Evolutionary conservation across 2,329 filamentous ascomycete species (phyloP).

Genomic region (Sporothrix inflata): DNA sequence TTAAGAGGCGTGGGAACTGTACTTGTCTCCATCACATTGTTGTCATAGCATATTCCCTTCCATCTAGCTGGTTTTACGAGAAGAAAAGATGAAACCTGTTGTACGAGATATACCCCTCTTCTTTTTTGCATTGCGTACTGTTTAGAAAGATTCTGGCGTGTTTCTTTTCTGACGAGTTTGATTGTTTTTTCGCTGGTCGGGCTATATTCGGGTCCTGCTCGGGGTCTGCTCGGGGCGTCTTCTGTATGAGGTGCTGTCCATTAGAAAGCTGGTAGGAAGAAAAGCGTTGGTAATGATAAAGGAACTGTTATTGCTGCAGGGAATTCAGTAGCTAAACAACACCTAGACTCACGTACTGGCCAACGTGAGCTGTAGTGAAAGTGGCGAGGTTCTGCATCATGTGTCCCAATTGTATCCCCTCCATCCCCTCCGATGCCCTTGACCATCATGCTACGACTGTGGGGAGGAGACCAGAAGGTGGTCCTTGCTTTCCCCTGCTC

Average conservation of each 20-base stretch:
- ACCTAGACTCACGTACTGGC: neutral
- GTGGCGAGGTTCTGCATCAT: neutral
- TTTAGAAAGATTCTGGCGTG: neutral
- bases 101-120: neutral
- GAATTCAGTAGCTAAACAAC: neutral
- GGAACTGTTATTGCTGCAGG: neutral
- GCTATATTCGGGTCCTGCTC: too few species aligned
- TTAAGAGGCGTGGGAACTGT: neutral
- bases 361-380: neutral
- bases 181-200: neutral
- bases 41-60: neutral
- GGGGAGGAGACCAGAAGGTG: neutral
- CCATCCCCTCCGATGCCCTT: neutral
- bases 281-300: neutral
- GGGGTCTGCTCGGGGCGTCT: neutral
- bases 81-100: neutral
- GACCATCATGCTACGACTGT: neutral
- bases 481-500: neutral
- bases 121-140: neutral
- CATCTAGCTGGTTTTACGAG: neutral
- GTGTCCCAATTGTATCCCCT: neutral
- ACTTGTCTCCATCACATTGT: neutral
- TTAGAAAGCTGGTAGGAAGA: neutral
- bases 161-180: neutral
- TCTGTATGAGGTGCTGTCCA: neutral